Base-by-base conservation (phyloP, 805 yeast genomes). In the Metschnikowia sp. region DNA sequence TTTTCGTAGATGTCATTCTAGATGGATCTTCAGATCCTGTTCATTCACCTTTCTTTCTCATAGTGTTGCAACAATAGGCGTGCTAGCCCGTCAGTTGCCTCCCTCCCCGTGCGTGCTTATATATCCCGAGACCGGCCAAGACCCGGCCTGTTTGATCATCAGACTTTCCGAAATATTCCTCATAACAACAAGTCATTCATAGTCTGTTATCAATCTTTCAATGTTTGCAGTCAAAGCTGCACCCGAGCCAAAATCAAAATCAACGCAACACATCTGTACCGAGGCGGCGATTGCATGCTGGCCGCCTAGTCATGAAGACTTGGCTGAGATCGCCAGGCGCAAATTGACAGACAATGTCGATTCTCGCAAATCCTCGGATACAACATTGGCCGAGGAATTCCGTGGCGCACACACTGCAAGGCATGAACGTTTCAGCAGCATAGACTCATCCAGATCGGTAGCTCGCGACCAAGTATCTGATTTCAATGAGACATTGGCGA, bases 281-380 rank as follows among this genome's bases (percentile, higher is more conserved):
- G 49, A 40, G 37, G 11, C 42, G 22, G 51, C 46, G 8, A 15
- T 41, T 34, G 48, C 51, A n/a, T 44, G 48, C 19, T 7, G 28
- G 32, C 36, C 39, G 8, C 31, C 34, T 11, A 44, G 39, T 4
- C 36, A 44, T 5, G 40, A 34, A 10, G 43, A 30, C 10, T 33
- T 30, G 31, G 39, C 19, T n/a, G 45, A 31, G 13, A 7, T 42
- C 10, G 45, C 39, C 12, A 44, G 40, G n/a, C 36, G 39, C 18
- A 34, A 30, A 31, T 31, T 39, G 32, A 18, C 15, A 19, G 44
- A 39, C 4, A 34, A 18, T 9, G 36, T 36, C 13, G 48, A 44
- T n/a, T 39, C 44, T 9, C 48, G 48, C 29, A 44, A 44, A 39
- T 39, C 49, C 15, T 49, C 52, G 12, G 54, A 48, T 8, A 42